These are phyloP conservation scores for Sporothrix protearum DNA, from an alignment of 2,329 filamentous ascomycete genomes.

Conservation along the genomic window DNA sequence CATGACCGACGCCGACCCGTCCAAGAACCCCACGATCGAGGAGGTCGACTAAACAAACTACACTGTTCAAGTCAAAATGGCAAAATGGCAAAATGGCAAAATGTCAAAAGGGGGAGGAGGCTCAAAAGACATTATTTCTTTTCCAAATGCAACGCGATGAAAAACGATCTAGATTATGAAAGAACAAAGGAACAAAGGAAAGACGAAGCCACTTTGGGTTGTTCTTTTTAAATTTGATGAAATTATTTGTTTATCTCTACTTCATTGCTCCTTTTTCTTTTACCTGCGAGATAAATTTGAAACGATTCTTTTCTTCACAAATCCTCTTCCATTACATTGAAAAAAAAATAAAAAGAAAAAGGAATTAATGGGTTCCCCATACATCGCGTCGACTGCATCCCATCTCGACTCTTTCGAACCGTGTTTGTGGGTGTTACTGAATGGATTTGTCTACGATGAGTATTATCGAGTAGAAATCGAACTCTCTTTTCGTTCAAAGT, in stretches of 20 bases:
- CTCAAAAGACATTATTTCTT: background rate
- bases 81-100: no score
- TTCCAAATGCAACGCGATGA: background rate
- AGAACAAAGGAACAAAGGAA: background rate
- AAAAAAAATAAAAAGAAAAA: no score
- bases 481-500: background rate
- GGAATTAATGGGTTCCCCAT: no score
- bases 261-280: background rate
- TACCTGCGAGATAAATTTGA: conserved; percentile 1
- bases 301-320: background rate
- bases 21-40: conserved; percentile 26
- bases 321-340: no score
- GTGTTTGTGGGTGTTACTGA: background rate
- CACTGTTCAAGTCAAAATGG: background rate
- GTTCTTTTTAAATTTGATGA: conserved; percentile 5
- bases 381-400: background rate
- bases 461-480: background rate
- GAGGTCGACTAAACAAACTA: conserved; percentile 22
- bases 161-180: conserved; percentile 21
- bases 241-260: conserved; percentile 5
- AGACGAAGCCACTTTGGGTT: conserved; percentile 8
- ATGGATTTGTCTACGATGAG: background rate
- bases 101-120: background rate
- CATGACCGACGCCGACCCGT: conserved; percentile 59
- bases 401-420: background rate